Base-by-base conservation (phyloP, 1,284 basidiomycete genomes). In the Fomitopsis pinicola region DNA sequence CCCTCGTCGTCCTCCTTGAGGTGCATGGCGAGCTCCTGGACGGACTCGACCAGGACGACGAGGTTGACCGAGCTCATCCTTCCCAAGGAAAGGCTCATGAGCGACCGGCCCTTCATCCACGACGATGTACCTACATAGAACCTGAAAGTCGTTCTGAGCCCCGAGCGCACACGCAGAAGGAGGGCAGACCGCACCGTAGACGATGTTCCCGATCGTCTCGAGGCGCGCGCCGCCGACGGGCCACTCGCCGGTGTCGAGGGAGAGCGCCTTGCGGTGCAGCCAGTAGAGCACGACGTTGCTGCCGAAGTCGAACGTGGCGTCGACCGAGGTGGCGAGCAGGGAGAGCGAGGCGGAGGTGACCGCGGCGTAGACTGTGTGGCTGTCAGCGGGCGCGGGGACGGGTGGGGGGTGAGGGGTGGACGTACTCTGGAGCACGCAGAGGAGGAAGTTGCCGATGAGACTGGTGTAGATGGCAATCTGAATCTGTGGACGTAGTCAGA, bases 181-280 rank as follows among this genome's bases (percentile, higher is more conserved):
- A 17, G 46, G 36, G 38, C 33, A 28, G 33, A 42, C 77, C 85
- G 67, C 55, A 88, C 92, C 92, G 67, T 95, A 97, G 59, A 93
- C 80, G 64, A 96, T 89, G 69, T 97, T 96, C 42, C 94, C 94
- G 63, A 95, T 95, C 0, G 92, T 95, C 74, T 95, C 92, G 52
- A 97, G 82, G 55, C 94, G 83, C n/a, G 89, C 84, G 30, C 96
- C 96, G 57, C 95, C 91, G 14, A 94, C 91, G 8, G 94, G 95
- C 94, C 94, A 97, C 69, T 92, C 94, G 73, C 89, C 91, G 56
- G 78, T 69, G 70, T 97, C 94, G 60, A 96, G 82, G 22, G 71
- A 81, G 10, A 73, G 76, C 1, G 94, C 87, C 68, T 94, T 91
- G 64, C 82, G 80, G 74, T 99, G 91, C 1, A 97, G 80, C 78